Evolutionary conservation across 805 yeast species (phyloP).

Genomic region (Groenewaldozyma salmanticensis): DNA sequence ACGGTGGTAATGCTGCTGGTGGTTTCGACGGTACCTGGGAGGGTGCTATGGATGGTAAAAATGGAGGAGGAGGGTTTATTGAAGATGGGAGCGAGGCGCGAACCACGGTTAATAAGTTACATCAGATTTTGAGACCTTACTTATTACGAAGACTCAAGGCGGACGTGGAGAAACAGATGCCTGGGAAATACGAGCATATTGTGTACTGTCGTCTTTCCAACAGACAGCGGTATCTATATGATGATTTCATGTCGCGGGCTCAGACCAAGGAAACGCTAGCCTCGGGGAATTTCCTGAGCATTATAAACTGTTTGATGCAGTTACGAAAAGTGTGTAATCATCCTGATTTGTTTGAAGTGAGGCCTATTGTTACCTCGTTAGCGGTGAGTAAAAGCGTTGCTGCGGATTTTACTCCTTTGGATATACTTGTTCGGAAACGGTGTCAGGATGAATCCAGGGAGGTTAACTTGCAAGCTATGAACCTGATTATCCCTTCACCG

Average conservation of each 20-base stretch:
- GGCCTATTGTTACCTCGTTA: conserved; percentile 89
- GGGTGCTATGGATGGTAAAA: conserved; percentile 43
- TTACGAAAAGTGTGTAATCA: conserved; percentile 93
- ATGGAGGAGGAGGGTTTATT: neutral
- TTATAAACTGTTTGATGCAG: conserved; percentile 96
- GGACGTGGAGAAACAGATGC: conserved; percentile 99
- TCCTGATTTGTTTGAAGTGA: conserved; percentile 90
- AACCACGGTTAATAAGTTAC: conserved; percentile 77
- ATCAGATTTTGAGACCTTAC: conserved; percentile 90
- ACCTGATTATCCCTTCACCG: conserved; percentile 44
- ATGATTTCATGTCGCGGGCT: conserved; percentile 95
- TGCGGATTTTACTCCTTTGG: conserved; percentile 36
- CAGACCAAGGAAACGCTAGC: conserved; percentile 89
- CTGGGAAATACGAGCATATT: conserved; percentile 92
- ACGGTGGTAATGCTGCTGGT: conserved; percentile 49
- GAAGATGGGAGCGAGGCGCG: conserved; percentile 49
- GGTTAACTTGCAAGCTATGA: conserved; percentile 48
- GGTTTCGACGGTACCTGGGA: conserved; percentile 30
- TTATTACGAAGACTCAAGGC: conserved; percentile 82
- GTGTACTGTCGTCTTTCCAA: conserved; percentile 86
- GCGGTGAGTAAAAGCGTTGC: conserved; percentile 60
- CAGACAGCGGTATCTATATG: conserved; percentile 84
- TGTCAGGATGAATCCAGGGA: conserved; percentile 14
- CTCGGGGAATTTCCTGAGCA: conserved; percentile 88
- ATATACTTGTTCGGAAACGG: conserved; percentile 31